A percentile compares a stretch with the other conserved stretches of the same genome.
Evolutionary conservation across 306 rosid genomes (phyloP).

Genomic region (Glycyrrhiza uralensis): DNA sequence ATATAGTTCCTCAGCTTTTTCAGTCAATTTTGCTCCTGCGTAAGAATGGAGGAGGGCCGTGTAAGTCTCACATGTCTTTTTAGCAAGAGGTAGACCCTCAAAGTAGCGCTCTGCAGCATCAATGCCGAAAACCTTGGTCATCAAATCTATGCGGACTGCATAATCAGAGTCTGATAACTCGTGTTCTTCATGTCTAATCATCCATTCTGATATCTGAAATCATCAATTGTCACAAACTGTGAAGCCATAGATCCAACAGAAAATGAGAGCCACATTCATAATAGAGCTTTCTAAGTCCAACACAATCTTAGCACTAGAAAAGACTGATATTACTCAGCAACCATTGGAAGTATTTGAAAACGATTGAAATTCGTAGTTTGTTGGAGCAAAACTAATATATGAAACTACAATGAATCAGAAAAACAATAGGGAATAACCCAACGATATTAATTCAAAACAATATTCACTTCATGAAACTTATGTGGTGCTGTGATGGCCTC

Average conservation of each 20-base stretch:
- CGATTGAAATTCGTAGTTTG: neutral
- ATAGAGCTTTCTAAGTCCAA: neutral
- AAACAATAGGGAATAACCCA: neutral
- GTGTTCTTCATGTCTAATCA: constrained; percentile 56
- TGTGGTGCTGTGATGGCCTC: neutral
- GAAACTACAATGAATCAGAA: neutral
- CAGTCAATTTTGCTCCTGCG: constrained; percentile 70
- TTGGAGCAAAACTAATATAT: neutral
- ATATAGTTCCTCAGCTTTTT: constrained; percentile 79
- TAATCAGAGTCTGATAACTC: constrained; percentile 69
- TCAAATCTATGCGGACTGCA: constrained; percentile 80
- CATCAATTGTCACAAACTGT: constrained; percentile 24
- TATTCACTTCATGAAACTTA: neutral
- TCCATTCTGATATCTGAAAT: constrained; percentile 91
- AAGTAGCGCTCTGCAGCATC: constrained; percentile 92
- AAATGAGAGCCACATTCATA: neutral
- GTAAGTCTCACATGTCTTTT: constrained; percentile 73
- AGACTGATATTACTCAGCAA: neutral
- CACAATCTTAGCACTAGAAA: neutral
- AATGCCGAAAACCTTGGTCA: constrained; percentile 87
- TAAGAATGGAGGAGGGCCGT: constrained; percentile 89
- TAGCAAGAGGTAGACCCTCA: constrained; percentile 60
- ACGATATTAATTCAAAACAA: constrained; percentile 3
- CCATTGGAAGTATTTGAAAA: neutral
- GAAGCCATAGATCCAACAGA: constrained; percentile 7